phyloP scores from a whole-genome alignment of 495 filamentous ascomycete species.

The Ramalina peruviana region DNA sequence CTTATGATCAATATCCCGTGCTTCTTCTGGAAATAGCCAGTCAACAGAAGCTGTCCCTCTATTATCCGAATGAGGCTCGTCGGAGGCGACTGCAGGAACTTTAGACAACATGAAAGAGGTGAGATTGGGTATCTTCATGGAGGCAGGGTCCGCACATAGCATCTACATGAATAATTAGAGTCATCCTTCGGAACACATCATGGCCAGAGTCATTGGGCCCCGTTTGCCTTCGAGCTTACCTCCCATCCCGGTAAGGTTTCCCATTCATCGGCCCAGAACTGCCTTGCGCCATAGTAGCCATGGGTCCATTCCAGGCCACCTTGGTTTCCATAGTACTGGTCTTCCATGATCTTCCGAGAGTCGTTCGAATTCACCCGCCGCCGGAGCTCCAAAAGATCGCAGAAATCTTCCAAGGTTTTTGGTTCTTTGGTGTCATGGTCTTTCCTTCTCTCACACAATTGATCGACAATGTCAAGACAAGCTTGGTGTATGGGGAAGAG shows the following conservation, averaged over 20 bases:
- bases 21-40: too few relatives aligned
- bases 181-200: not conserved
- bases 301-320: not conserved
- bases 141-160: conserved; percentile 1
- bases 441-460: not conserved
- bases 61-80: too few relatives aligned
- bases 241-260: conserved; percentile 1
- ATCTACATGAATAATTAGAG: not conserved
- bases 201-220: not conserved
- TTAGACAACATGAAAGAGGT: conserved; percentile 17
- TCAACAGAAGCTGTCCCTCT: too few relatives aligned
- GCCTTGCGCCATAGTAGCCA: conserved; percentile 1
- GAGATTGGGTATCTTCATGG: not conserved
- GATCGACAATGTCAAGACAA: not conserved
- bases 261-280: conserved; percentile 3
- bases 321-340: not conserved
- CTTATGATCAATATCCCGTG: too few relatives aligned
- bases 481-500: not conserved
- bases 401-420: not conserved
- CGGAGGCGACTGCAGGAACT: not conserved
- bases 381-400: not conserved
- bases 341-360: not conserved
- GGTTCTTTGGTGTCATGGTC: not conserved
- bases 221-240: not conserved
- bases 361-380: not conserved